Evolutionary conservation across 306 rosid genomes (phyloP).

Genomic region (Lathyrus tuberosus): DNA sequence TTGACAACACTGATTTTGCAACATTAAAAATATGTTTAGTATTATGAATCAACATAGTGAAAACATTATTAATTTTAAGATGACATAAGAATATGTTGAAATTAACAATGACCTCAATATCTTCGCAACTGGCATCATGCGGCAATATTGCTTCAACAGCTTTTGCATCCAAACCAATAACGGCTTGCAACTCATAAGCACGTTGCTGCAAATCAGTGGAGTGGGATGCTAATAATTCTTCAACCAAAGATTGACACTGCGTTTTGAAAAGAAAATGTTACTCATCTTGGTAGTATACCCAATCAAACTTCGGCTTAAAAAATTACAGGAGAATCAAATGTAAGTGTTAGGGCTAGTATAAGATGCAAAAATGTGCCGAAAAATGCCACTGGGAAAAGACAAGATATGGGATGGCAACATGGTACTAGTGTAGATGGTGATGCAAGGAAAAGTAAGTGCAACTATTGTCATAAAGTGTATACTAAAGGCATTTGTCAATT

Average conservation of each 20-base stretch:
- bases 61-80: slow-evolving; percentile 11
- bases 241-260: slow-evolving; percentile 85
- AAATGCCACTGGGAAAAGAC: background rate
- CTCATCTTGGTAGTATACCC: background rate
- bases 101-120: slow-evolving; percentile 64
- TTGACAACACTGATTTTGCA: slow-evolving; percentile 46
- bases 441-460: background rate
- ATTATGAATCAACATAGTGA: background rate
- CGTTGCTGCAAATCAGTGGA: slow-evolving; percentile 93
- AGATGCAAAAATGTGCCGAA: background rate
- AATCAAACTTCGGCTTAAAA: slow-evolving; percentile 22
- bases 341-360: background rate
- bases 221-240: slow-evolving; percentile 80
- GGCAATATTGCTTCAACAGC: slow-evolving; percentile 71
- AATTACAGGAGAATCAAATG: background rate
- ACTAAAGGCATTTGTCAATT: background rate
- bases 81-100: slow-evolving; percentile 19
- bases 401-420: background rate
- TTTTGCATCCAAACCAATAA: slow-evolving; percentile 59
- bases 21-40: slow-evolving; percentile 28
- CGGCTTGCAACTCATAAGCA: slow-evolving; percentile 84
- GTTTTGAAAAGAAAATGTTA: slow-evolving; percentile 36
- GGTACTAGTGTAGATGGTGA: background rate
- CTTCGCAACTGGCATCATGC: slow-evolving; percentile 79
- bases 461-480: background rate